Evolutionary conservation across 2,329 filamentous ascomycete species (phyloP), one percentile per base, ranked within the genome.

Genomic region (Aspergillus clavatus): DNA sequence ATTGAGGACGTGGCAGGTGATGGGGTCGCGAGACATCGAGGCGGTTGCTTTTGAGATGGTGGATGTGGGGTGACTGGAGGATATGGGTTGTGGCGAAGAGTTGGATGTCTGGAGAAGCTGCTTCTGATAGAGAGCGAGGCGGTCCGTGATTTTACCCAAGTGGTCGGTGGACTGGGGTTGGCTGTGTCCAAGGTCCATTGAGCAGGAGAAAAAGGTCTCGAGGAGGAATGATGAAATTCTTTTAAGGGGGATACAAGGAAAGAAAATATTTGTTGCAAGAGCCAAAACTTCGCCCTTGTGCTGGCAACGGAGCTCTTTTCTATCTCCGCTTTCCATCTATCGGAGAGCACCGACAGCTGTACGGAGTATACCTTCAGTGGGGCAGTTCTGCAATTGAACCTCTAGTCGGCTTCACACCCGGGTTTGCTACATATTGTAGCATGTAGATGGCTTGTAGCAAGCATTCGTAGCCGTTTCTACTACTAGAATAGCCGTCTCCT

Each of bases 1-100:
- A 55, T 77, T 75, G 39, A 79, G 71, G 43, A 72, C 69, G 51
- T 75, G 72, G 48, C 72, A 75, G 49, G 72, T 75, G 48, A 75
- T 74, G 18, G 71, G 72, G 46, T 72, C 69, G 55, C 67, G 68
- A 47, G 65, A 59, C 65, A 68, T 69, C 43, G 47, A 48, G 40
- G 53, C 40, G 38, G 37, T 48, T 51, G 52, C 40, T 27, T 41
- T 19, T 16, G 38, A 47, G 39, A 47, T 42, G 29, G 33, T 39
- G 38, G 47, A 45, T 42, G 45, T 38, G 51, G 40, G 41, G 39
- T 38, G 21, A 29, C 27, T 43, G 45, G 45, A 50, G 50, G 47
- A 27, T 48, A 39, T 42, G 40, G 35, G 36, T 38, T 45, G 47
- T 14, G 43, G 47, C 31, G 52, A 27, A 6, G 43, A 44, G 38